These are phyloP conservation scores for Globisporangium lucens DNA, from an alignment of 352 stramenopile species.

Conservation along the genomic window DNA sequence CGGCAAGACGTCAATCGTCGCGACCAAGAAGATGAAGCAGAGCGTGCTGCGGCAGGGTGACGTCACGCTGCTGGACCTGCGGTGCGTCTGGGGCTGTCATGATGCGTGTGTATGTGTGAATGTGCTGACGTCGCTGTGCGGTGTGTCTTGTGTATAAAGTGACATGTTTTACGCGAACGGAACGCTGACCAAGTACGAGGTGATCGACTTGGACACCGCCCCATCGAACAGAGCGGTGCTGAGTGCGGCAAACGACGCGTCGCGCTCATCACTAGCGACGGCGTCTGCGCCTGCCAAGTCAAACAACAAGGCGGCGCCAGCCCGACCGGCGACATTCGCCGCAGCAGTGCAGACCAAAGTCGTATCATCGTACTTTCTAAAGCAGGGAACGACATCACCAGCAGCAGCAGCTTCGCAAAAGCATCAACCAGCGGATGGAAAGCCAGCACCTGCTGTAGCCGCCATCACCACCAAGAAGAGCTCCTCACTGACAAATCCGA, in stretches of 20 bases:
- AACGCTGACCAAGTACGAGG: constrained; percentile 82
- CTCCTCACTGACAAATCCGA: constrained; percentile 17
- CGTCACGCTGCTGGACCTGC: constrained; percentile 55
- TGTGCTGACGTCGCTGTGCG: not conserved
- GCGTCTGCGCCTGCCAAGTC: not conserved
- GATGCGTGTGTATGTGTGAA: not conserved
- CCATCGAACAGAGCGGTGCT: constrained; percentile 25
- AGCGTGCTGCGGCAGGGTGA: constrained; percentile 73
- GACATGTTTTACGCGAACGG: constrained; percentile 84
- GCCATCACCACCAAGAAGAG: not conserved
- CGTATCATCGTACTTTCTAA: constrained; percentile 43
- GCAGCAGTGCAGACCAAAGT: constrained; percentile 14
- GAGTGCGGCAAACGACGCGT: constrained; percentile 30
- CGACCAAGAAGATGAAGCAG: constrained; percentile 68
- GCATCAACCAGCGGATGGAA: constrained; percentile 1
- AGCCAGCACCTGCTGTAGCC: not conserved
- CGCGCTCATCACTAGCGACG: constrained; percentile 17
- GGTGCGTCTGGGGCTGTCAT: constrained; percentile 22
- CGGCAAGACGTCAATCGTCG: constrained; percentile 72
- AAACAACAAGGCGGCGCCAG: not conserved
- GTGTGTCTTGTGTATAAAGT: constrained; percentile 12
- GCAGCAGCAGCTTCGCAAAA: constrained; percentile 9
- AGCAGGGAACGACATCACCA: not conserved
- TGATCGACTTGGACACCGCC: constrained; percentile 49
- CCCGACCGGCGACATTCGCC: not conserved